These are phyloP conservation scores for Aspergillus sclerotialis DNA, from an alignment of 2,329 filamentous ascomycete species.

Conservation along the genomic window DNA sequence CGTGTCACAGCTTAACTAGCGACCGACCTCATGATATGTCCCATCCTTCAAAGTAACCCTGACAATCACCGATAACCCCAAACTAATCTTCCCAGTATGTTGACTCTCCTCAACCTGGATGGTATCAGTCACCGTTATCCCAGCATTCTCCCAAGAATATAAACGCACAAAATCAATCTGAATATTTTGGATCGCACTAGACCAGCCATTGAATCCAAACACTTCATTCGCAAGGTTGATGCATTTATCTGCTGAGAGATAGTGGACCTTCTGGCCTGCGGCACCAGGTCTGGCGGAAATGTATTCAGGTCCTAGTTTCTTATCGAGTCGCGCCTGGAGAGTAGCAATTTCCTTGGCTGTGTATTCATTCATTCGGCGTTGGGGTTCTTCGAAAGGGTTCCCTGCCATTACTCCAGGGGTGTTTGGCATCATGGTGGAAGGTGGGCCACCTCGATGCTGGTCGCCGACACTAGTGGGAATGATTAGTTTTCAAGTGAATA, in stretches of 20 bases:
- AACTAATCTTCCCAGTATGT: conserved; percentile 67
- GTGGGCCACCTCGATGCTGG: conserved; percentile 49
- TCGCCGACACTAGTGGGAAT: conserved; percentile 55
- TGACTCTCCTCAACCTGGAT: conserved; percentile 68
- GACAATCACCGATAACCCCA: conserved; percentile 85
- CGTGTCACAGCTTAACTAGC: background rate
- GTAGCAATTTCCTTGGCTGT: conserved; percentile 88
- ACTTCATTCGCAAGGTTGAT: conserved; percentile 93
- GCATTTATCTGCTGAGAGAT: conserved; percentile 92
- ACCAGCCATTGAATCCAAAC: conserved; percentile 98
- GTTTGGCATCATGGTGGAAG: conserved; percentile 37
- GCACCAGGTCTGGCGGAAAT: conserved; percentile 81
- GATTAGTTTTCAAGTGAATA: conserved; percentile 14
- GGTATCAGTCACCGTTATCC: background rate
- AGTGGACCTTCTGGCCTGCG: conserved; percentile 80
- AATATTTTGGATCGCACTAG: conserved; percentile 87
- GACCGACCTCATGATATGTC: conserved; percentile 76
- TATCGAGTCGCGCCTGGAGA: conserved; percentile 77
- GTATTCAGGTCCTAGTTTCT: conserved; percentile 92
- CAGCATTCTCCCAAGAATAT: background rate
- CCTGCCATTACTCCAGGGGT: conserved; percentile 27
- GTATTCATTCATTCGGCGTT: conserved; percentile 66
- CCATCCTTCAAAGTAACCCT: conserved; percentile 86
- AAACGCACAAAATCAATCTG: conserved; percentile 76
- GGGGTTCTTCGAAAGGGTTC: conserved; percentile 76